Base-by-base conservation (phyloP, 345 rosid genomes). In the Capsella bursapastoris region DNA sequence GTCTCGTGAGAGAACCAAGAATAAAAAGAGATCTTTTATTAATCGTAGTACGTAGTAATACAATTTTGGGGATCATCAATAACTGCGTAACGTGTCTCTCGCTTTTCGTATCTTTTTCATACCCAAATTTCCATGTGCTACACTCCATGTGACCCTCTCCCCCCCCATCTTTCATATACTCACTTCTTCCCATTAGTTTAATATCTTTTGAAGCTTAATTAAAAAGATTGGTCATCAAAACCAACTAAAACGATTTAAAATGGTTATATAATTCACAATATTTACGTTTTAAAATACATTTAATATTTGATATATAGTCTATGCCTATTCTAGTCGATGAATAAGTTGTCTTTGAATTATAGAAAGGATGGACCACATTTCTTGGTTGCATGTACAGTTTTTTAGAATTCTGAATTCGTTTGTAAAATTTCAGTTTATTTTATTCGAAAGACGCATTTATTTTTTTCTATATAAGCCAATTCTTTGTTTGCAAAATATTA, bases 1-100 rank as follows among this genome's bases (percentile, higher is more conserved):
- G 82, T 84, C 79, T 55, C 66, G 65, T 66, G 68, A 48, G 48
- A 70, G 40, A 69, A 63, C 8, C 69, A 62, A 68, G 74, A 76
- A 76, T 76, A 69, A 47, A 69, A 47, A 62, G 6, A 62, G 15
- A 25, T 63, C 0, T 58, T 66, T 22, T 22, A 1, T 22, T 37
- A 64, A 52, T 32, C 12, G 15, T 31, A 53, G 9, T 64, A 22
- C 25, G 25, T 22, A 22, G 25, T 22, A 22, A 22, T 22, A 22
- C 25, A 22, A 22, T 22, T 22, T 41, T 70, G 44, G 66, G 72
- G 66, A 76, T 76, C 65, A 27, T 61, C 75, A 76, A 70, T 58
- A 77, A 64, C 76, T 77, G 22, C 44, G 25, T 77, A 70, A 77
- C 80, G 76, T 71, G 76, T 77, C 80, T 70, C 76, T 70, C 80